A percentile compares a stretch with the other conserved stretches of the same genome.
Evolutionary conservation across 306 rosid species (phyloP).

Genomic region (Casuarina glauca): DNA sequence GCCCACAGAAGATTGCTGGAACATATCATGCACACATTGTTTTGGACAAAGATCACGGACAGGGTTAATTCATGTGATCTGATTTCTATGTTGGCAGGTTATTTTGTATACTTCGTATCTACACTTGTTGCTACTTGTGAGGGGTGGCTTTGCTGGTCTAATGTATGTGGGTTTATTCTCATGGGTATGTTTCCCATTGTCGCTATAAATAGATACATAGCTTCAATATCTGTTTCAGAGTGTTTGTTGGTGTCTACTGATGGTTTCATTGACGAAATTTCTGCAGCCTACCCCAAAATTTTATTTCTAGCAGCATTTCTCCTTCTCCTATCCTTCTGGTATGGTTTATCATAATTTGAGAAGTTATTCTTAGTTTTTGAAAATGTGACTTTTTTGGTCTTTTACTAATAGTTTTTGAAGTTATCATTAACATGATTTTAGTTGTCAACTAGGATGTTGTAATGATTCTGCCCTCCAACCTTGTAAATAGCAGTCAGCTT

Average conservation of each 20-base stretch:
- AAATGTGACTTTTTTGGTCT: neutral
- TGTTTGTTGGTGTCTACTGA: constrained; percentile 16
- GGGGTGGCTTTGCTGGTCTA: constrained; percentile 60
- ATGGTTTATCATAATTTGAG: constrained; percentile 22
- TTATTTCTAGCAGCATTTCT: constrained; percentile 65
- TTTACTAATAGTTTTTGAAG: neutral
- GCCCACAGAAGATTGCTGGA: neutral
- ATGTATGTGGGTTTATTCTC: constrained; percentile 59
- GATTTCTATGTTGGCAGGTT: constrained; percentile 47
- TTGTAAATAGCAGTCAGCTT: neutral
- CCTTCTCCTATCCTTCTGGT: constrained; percentile 73
- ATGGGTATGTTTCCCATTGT: constrained; percentile 52
- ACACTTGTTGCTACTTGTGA: constrained; percentile 48
- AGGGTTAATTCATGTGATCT: constrained; percentile 20
- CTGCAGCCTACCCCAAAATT: constrained; percentile 67
- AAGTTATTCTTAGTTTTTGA: neutral
- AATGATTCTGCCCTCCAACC: neutral
- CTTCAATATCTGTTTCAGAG: constrained; percentile 14
- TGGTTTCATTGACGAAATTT: constrained; percentile 35
- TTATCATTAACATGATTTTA: neutral
- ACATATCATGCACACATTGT: neutral
- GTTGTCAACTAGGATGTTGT: neutral
- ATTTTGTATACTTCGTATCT: constrained; percentile 56
- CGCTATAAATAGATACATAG: constrained; percentile 8
- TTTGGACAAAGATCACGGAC: neutral